Percentiles rank a stretch among this genome's conserved stretches.
Conservation (phyloP, 2,329 filamentous ascomycete species). For the Sporothrix brasiliensis region DNA sequence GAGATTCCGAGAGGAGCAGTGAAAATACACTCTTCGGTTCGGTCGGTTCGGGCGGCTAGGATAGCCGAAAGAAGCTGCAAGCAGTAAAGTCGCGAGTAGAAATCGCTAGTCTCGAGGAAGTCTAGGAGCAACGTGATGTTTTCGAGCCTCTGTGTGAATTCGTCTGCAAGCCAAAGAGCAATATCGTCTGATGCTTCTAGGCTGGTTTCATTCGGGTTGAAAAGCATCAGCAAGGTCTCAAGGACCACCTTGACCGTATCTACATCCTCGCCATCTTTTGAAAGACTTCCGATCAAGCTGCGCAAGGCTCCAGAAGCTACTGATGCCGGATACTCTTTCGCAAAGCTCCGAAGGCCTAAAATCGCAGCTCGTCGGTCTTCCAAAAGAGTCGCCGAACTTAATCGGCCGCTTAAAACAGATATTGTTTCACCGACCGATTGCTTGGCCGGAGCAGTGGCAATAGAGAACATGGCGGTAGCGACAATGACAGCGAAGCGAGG, state of each 20-base stretch:
- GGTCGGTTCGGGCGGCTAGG: slow-evolving; percentile 78
- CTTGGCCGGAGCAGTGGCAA: slow-evolving; percentile 78
- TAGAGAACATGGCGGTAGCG: slow-evolving; percentile 57
- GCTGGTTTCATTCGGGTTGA: slow-evolving; percentile 71
- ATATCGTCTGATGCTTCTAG: slow-evolving; percentile 96
- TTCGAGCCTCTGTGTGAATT: slow-evolving; percentile 96
- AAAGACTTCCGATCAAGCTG: slow-evolving; percentile 80
- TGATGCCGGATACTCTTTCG: slow-evolving; percentile 93
- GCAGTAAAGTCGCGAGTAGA: slow-evolving; percentile 88
- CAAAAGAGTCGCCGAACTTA: slow-evolving; percentile 85
- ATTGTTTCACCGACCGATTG: slow-evolving; percentile 97
- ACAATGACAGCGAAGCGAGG: not conserved
- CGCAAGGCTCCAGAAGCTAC: slow-evolving; percentile 92
- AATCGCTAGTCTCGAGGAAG: slow-evolving; percentile 83
- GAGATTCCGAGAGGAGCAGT: slow-evolving; percentile 86
- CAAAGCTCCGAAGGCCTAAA: slow-evolving; percentile 88
- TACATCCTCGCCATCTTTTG: slow-evolving; percentile 88
- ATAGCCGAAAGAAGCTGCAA: slow-evolving; percentile 88
- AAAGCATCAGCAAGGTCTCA: slow-evolving; percentile 93
- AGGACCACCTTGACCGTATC: slow-evolving; percentile 94
- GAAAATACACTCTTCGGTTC: slow-evolving; percentile 92
- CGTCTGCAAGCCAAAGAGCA: slow-evolving; percentile 91
- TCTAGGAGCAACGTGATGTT: slow-evolving; percentile 90
- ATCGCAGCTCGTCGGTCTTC: slow-evolving; percentile 95
- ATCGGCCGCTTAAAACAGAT: slow-evolving; percentile 80